A percentile compares a stretch with the other conserved stretches of the same genome.
Evolutionary conservation across 257 asterid genomes (phyloP).

Genomic region (Solanum stenotomum): DNA sequence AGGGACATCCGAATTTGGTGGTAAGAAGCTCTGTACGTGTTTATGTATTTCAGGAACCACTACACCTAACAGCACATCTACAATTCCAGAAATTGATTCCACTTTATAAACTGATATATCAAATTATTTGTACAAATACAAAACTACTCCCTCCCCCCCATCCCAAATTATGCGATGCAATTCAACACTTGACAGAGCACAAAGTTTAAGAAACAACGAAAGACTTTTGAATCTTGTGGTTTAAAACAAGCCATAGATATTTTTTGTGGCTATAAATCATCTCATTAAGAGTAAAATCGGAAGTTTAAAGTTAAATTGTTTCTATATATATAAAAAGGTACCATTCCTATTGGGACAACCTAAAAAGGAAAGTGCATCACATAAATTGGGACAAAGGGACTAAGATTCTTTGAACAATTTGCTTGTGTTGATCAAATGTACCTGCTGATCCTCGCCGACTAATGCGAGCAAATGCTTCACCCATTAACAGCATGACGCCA

Average conservation of each 20-base stretch:
- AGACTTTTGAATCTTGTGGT: background rate
- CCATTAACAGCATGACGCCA: constrained; percentile 46
- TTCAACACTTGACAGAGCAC: background rate
- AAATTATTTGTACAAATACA: background rate
- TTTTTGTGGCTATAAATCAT: background rate
- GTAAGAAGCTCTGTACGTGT: constrained; percentile 36
- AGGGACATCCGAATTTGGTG: constrained; percentile 29
- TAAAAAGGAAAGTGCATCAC: background rate
- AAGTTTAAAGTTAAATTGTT: background rate
- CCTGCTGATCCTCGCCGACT: constrained; percentile 94
- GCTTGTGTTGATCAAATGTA: constrained; percentile 17
- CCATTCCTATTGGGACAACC: background rate
- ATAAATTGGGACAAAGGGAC: background rate
- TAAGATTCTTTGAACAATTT: constrained; percentile 2
- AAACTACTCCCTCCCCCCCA: background rate
- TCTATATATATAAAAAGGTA: background rate
- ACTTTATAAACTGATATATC: background rate
- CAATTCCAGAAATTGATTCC: constrained; percentile 5
- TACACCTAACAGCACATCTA: constrained; percentile 72
- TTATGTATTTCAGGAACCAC: constrained; percentile 50
- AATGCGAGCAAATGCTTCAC: constrained; percentile 68
- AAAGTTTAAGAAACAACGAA: background rate
- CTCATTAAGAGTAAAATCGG: background rate
- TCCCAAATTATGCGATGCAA: background rate
- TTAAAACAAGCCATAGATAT: background rate